Conservation (phyloP, 441 rosid genomes). For the Erysimum pusillum region DNA sequence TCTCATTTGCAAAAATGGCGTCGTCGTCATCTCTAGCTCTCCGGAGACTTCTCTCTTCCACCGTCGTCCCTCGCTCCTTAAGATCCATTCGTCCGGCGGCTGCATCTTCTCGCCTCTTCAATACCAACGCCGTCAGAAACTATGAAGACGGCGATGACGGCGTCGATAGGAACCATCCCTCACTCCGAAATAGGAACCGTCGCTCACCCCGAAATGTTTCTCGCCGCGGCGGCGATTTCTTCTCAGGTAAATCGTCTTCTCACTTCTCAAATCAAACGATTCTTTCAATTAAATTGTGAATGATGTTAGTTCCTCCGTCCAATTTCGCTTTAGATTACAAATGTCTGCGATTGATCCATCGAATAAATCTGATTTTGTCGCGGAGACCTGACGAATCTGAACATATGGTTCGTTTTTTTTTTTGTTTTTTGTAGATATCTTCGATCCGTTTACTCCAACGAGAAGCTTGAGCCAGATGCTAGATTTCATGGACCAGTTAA, state of each 20-base stretch:
- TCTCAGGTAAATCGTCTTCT: slow-evolving; percentile 52
- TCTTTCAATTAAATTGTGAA: neutral
- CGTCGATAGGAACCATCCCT: slow-evolving; percentile 32
- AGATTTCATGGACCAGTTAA: slow-evolving; percentile 60
- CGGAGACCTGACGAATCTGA: neutral
- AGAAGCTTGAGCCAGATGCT: slow-evolving; percentile 65
- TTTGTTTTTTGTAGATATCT: slow-evolving; percentile 47
- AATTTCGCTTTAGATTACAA: neutral
- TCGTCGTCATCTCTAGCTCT: slow-evolving; percentile 56
- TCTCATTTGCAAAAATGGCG: neutral
- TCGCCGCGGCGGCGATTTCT: slow-evolving; percentile 50
- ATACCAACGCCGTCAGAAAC: slow-evolving; percentile 54
- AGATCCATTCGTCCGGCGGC: slow-evolving; percentile 38
- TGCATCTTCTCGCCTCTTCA: slow-evolving; percentile 57
- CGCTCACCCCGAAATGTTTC: slow-evolving; percentile 37
- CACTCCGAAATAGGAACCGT: slow-evolving; percentile 29
- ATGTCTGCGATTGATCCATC: neutral
- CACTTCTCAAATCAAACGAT: neutral
- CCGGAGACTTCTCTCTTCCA: slow-evolving; percentile 52
- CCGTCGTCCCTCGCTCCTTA: slow-evolving; percentile 39
- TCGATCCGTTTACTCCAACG: slow-evolving; percentile 60
- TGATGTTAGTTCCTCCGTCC: neutral
- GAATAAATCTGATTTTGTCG: neutral
- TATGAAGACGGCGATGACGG: slow-evolving; percentile 12
- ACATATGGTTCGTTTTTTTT: neutral